Evolutionary conservation across 495 filamentous ascomycete species (phyloP), one percentile per base, ranked within the genome.

Genomic region (Daldinia grandis): DNA sequence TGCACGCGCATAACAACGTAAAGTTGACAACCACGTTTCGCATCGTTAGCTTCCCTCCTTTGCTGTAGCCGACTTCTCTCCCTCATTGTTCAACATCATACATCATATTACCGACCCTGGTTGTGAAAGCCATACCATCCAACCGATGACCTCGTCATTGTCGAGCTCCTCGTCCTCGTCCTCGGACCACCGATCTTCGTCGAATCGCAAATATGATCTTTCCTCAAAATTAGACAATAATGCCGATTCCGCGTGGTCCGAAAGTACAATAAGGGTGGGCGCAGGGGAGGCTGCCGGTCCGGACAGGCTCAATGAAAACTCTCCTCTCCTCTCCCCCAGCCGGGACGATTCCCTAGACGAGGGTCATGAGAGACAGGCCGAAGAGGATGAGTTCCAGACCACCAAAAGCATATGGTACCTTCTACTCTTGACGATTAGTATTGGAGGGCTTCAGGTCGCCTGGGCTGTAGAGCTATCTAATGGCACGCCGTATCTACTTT

Each of bases 391-490:
- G 14, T 76, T 78, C 50, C 81, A 88, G 68, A 80, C 86, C 59
- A 90, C 90, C 4, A 96, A 95, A 83, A 92, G 90, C 77, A 82
- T 86, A 15, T 92, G 87, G 87, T 96, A 95, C 76, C 83, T 98
- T 69, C 86, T 97, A 66, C 80, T 97, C 66, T 79, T 97, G 76
- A 97, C 94, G 2, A 80, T 97, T 47, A 88, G 91, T 73, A 90
- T 95, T 66, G 91, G 92, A 44, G 94, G 92, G 27, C 83, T 98
- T 65, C 94, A 97, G 78, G 89, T 98, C 74, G 93, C 93, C n/a
- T 98, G 94, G 94, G 91, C 93, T 7, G 93, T 95, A 42, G 93
- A 97, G 76, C 80, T 94, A 58, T 95, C 92, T 55, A 91, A 94
- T 81, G 93, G 92, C 69, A 95, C 93, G 42, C 86, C 86, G 30